Evolutionary conservation across 2,329 filamentous ascomycete species (phyloP).

Genomic region (Arthrinium puccinioides): DNA sequence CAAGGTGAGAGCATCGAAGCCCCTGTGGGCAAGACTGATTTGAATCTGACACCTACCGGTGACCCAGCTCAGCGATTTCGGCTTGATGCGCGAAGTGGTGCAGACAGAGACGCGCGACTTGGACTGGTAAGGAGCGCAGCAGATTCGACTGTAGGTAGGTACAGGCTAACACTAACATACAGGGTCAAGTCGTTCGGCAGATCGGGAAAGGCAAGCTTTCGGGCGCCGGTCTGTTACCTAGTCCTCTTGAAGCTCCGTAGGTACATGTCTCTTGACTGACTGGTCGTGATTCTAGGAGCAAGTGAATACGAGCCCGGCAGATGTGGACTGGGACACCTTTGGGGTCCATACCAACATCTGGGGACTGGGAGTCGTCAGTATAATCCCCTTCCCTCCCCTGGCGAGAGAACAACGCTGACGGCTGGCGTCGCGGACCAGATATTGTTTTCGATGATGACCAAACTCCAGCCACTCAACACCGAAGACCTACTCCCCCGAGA

Average conservation of each 20-base stretch:
- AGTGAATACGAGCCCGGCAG: too few species aligned
- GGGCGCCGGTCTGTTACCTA: background rate
- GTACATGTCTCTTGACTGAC: too few species aligned
- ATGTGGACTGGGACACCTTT: background rate
- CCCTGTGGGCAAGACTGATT: too few species aligned
- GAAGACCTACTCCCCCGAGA: background rate
- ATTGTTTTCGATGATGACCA: background rate
- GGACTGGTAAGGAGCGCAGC: too few species aligned
- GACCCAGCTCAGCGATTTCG: background rate
- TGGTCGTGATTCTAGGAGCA: background rate
- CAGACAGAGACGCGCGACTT: too few species aligned
- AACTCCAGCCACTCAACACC: background rate
- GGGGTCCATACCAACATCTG: background rate
- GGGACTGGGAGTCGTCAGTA: background rate
- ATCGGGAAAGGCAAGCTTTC: background rate
- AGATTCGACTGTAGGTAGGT: too few species aligned
- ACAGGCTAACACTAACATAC: too few species aligned
- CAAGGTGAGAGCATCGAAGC: background rate
- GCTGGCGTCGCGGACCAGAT: background rate
- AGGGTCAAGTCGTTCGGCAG: too few species aligned
- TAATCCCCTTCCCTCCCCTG: background rate
- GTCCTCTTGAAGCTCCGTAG: background rate
- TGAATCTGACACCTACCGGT: too few species aligned
- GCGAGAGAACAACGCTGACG: background rate
- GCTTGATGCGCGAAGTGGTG: background rate